These are phyloP conservation scores for Dicorynia guianensis DNA, from an alignment of 306 rosid genomes.

Conservation along the genomic window DNA sequence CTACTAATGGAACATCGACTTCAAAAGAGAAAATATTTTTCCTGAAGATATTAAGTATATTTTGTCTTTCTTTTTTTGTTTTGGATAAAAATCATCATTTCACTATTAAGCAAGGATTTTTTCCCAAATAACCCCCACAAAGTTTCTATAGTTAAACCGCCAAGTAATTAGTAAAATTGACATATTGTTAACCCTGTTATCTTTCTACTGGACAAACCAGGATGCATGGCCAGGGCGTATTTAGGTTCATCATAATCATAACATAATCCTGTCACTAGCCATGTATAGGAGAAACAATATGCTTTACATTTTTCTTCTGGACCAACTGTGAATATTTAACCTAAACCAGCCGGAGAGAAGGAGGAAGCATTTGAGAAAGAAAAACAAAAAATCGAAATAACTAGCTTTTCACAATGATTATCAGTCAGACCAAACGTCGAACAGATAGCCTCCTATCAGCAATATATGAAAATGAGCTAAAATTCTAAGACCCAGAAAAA, in stretches of 20 bases:
- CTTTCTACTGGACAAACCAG: no score
- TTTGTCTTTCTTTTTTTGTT: no score
- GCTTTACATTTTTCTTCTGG: no score
- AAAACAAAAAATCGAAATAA: no score
- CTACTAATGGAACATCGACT: neutral
- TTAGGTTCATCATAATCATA: neutral
- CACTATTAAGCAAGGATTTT: neutral
- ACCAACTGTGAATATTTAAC: no score
- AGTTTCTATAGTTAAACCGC: neutral
- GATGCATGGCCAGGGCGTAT: no score
- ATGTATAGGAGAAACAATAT: neutral
- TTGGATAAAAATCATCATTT: neutral
- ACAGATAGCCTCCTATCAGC: constrained; percentile 37
- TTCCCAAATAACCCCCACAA: neutral
- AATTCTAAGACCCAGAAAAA: neutral
- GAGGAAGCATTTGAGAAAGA: no score
- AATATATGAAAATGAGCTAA: neutral
- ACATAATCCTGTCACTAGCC: no score
- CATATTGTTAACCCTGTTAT: no score
- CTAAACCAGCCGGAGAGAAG: no score
- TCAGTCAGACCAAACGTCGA: constrained; percentile 54
- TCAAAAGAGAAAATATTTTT: neutral
- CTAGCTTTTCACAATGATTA: neutral
- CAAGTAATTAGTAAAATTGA: no score
- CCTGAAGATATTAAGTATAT: neutral